Percentiles rank a stretch among this genome's conserved stretches.
These are phyloP conservation scores for Candida tibetensis DNA, from an alignment of 805 yeast genomes.

Conservation along the genomic window DNA sequence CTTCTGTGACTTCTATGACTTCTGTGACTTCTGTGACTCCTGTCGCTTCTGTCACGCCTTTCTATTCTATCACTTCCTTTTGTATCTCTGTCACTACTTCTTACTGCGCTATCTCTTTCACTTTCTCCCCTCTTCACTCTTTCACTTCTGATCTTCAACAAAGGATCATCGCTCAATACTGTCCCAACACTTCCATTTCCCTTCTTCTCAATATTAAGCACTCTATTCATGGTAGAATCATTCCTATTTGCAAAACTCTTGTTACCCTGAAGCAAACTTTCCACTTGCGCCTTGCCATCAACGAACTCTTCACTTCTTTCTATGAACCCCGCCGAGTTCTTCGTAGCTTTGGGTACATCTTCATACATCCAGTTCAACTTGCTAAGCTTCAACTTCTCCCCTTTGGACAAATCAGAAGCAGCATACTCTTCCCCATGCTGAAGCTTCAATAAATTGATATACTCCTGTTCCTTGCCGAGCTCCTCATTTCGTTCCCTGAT, in stretches of 20 bases:
- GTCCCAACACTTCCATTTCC: constrained; percentile 30
- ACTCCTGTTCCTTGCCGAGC: constrained; percentile 57
- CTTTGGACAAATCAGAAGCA: constrained; percentile 16
- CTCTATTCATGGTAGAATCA: constrained; percentile 1
- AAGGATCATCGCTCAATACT: constrained; percentile 46
- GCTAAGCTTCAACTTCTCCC: constrained; percentile 34
- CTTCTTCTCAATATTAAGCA: constrained; percentile 22
- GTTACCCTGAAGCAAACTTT: constrained; percentile 54
- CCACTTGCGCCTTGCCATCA: constrained; percentile 38
- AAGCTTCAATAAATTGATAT: constrained; percentile 50
- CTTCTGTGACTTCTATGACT: constrained; percentile 6
- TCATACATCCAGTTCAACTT: constrained; percentile 89
- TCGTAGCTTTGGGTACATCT: constrained; percentile 33
- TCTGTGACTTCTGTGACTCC: constrained; percentile 1
- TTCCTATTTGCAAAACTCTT: constrained; percentile 1
- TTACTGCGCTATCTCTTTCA: constrained; percentile 1
- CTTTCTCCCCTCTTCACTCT: background rate
- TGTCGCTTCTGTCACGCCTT: constrained; percentile 3
- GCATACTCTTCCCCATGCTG: constrained; percentile 41
- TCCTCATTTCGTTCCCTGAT: constrained; percentile 64
- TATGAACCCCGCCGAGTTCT: constrained; percentile 36
- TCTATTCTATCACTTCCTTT: constrained; percentile 14
- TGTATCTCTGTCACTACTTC: constrained; percentile 2
- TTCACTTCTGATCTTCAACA: constrained; percentile 39
- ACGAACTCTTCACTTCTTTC: constrained; percentile 33